phyloP scores from a whole-genome alignment of 2,329 filamentous ascomycete genomes.

The Bipolaris sorokiniana region DNA sequence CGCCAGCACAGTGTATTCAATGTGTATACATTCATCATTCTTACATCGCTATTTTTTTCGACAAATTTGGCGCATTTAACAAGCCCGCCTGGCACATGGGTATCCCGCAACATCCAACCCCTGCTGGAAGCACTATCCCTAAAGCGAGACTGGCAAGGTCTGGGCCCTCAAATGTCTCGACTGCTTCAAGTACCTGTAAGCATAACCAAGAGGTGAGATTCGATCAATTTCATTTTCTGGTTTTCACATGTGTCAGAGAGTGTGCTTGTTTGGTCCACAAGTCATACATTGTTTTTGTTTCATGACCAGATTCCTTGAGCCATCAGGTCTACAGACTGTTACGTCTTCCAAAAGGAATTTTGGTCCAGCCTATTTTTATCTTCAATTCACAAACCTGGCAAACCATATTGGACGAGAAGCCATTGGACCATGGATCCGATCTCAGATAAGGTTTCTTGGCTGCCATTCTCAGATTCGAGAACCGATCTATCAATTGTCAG shows the following conservation, averaged over 20 bases:
- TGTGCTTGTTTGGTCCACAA: neutral
- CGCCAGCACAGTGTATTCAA: neutral
- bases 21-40: neutral
- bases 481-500: no score
- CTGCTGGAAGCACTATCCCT: neutral
- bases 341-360: neutral
- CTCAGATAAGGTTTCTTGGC: no score
- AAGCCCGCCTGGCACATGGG: neutral
- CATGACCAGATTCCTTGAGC: neutral
- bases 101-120: neutral
- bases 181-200: neutral
- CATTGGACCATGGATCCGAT: neutral
- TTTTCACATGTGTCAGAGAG: neutral
- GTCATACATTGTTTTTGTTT: neutral
- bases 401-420: no score
- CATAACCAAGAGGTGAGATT: slow-evolving; percentile 19
- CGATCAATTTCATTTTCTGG: neutral
- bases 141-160: slow-evolving; percentile 6
- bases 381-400: no score
- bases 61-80: neutral
- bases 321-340: neutral
- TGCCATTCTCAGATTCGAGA: no score
- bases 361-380: no score
- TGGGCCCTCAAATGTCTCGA: slow-evolving; percentile 13
- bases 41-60: neutral